Base-by-base conservation (phyloP, 331 rosid genomes). In the Phaseolus coccineus region DNA sequence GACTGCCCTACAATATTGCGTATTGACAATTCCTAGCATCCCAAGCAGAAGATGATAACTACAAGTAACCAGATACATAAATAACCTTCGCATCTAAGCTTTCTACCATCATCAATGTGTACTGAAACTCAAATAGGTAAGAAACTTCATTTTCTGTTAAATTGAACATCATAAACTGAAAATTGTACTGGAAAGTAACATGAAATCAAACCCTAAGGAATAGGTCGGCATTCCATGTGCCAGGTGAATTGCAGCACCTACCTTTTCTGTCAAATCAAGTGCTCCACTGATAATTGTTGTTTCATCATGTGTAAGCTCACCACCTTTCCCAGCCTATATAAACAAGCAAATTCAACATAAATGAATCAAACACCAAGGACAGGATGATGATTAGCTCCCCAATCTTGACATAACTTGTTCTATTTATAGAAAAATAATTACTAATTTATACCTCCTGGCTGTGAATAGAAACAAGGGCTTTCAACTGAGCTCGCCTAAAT, bases 221-320 rank as follows among this genome's bases (percentile, higher is more conserved):
- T 69, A 67, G 79, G 68, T 15, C 61, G 80, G 11, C 74, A 69
- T 37, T 52, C 35, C 61, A 73, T 5, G 47, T 24, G 52, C 33
- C 25, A 15, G 72, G 68, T 35, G 78, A 77, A 76, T 15, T 70
- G 30, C 68, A 64, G 56, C 58, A 58, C 44, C 76, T 80, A 87
- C 99, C 96, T 96, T 96, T 85, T 91, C 99, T 42, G 99, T 96
- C 82, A 96, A 90, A 84, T 96, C 99, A 12, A 96, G 90, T n/a
- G 99, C 99, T 56, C 99, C 99, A 59, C 98, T 96, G 71, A 96
- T 96, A 85, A 96, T 93, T 62, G 96, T 93, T 5, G 99, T 93
- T 87, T 96, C 99, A 72, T 96, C 98, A n/a, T 96, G 99, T 64
- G 99, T 91, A 69, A 96, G 98, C 74, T 96, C 99, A 25, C 99